phyloP scores from a whole-genome alignment of 768 basidiomycete species.

The Auricularia sp. region DNA sequence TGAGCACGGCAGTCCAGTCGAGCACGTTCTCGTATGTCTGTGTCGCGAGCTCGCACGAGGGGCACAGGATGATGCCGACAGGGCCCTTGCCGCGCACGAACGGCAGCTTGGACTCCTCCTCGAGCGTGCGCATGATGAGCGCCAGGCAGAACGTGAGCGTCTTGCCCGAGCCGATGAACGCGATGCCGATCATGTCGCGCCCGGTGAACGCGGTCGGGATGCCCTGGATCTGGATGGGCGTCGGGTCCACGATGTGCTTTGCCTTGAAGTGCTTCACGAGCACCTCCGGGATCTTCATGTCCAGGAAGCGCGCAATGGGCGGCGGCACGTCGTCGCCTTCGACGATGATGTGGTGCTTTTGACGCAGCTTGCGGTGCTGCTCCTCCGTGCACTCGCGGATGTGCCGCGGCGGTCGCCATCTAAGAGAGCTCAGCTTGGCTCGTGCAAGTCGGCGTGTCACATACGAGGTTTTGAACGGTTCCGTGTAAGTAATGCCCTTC shows the following conservation, averaged over 20 bases:
- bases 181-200: slow-evolving; percentile 96
- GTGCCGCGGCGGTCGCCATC: slow-evolving; percentile 83
- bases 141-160: slow-evolving; percentile 98
- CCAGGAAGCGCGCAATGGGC: slow-evolving; percentile 82
- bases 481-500: slow-evolving; percentile 83
- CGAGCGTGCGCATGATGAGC: slow-evolving; percentile 89
- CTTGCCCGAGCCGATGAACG: slow-evolving; percentile 98
- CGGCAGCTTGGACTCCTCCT: slow-evolving; percentile 85
- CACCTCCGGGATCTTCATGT: slow-evolving; percentile 95
- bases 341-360: slow-evolving; percentile 90
- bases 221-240: slow-evolving; percentile 96
- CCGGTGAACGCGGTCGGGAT: slow-evolving; percentile 96
- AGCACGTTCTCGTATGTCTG: slow-evolving; percentile 95
- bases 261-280: slow-evolving; percentile 74
- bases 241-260: slow-evolving; percentile 77
- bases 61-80: slow-evolving; percentile 92
- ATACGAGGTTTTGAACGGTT: slow-evolving; percentile 73
- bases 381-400: slow-evolving; percentile 61
- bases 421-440: slow-evolving; percentile 18
- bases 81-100: slow-evolving; percentile 93
- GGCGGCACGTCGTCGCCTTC: slow-evolving; percentile 91
- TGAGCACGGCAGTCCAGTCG: slow-evolving; percentile 73
- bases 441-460: slow-evolving; percentile 14
- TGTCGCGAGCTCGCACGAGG: slow-evolving; percentile 90
- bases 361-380: slow-evolving; percentile 64